Evolutionary conservation across 805 yeast species (phyloP).

Genomic region (Kodamaea jinghongensis): DNA sequence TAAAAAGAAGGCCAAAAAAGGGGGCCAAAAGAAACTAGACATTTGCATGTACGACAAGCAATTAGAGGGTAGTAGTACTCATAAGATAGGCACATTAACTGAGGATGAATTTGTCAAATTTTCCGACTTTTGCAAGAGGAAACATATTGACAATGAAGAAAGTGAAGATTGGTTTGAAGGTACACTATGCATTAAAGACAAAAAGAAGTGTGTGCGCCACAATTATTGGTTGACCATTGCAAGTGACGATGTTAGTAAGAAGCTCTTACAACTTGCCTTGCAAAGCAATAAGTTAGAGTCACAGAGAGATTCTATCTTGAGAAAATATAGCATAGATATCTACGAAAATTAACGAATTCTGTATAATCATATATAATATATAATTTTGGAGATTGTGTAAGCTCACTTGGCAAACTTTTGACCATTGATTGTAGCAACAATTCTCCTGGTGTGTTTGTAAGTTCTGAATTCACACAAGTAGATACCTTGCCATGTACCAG

Average conservation of each 20-base stretch:
- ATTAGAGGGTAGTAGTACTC: constrained; percentile 11
- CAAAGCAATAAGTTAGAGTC: constrained; percentile 27
- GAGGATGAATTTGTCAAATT: constrained; percentile 4
- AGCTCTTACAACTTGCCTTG: constrained; percentile 32
- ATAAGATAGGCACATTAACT: background rate
- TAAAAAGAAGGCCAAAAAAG: constrained; percentile 17
- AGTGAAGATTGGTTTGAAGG: constrained; percentile 16
- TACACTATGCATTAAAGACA: constrained; percentile 48
- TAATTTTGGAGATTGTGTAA: too few relatives aligned
- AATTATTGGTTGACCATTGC: constrained; percentile 46
- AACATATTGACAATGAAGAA: constrained; percentile 11
- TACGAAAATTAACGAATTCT: constrained; percentile 15
- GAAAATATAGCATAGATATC: constrained; percentile 35
- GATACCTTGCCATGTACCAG: constrained; percentile 87
- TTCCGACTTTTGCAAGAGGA: constrained; percentile 3
- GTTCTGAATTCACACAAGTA: constrained; percentile 73
- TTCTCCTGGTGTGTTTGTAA: constrained; percentile 58
- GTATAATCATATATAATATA: background rate
- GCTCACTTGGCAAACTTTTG: constrained; percentile 20
- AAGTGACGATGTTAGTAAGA: constrained; percentile 30
- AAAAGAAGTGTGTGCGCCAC: constrained; percentile 56
- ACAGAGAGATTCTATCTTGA: constrained; percentile 28
- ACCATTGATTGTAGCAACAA: constrained; percentile 76
- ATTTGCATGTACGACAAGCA: constrained; percentile 52
- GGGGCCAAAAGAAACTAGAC: constrained; percentile 38